A percentile compares a stretch with the other conserved stretches of the same genome.
These are phyloP conservation scores for Nakazawaea wickerhamii DNA, from an alignment of 805 yeast species.

Conservation along the genomic window DNA sequence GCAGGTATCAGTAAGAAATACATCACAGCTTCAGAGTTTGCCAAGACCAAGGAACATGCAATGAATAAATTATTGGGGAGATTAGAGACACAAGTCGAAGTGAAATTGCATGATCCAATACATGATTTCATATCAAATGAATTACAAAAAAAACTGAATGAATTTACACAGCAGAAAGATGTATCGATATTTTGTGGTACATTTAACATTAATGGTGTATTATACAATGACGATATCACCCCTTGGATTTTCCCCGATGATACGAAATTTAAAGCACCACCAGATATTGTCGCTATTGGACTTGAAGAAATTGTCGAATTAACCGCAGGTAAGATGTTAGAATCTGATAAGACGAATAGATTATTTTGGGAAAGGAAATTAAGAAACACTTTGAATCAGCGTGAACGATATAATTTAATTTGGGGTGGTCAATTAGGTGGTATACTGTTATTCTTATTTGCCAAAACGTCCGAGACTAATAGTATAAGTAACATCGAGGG, in stretches of 20 bases:
- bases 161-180: constrained; percentile 35
- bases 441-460: constrained; percentile 63
- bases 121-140: constrained; percentile 45
- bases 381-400: constrained; percentile 36
- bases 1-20: constrained; percentile 31
- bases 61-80: constrained; percentile 46
- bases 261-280: constrained; percentile 27
- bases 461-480: constrained; percentile 45
- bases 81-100: constrained; percentile 37
- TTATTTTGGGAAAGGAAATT: constrained; percentile 64
- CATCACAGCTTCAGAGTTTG: constrained; percentile 16
- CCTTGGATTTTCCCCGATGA: constrained; percentile 41
- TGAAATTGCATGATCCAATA: constrained; percentile 45
- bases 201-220: constrained; percentile 50
- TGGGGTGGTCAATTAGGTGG: constrained; percentile 89
- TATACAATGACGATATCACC: constrained; percentile 34
- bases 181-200: constrained; percentile 43
- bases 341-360: constrained; percentile 61
- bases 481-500: constrained; percentile 66
- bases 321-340: constrained; percentile 75
- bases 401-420: constrained; percentile 45
- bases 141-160: constrained; percentile 32
- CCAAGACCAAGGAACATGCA: constrained; percentile 29
- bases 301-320: constrained; percentile 87
- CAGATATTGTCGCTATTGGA: constrained; percentile 78